Base-by-base conservation (phyloP, 1,284 basidiomycete genomes). In the Pterula multifida region DNA sequence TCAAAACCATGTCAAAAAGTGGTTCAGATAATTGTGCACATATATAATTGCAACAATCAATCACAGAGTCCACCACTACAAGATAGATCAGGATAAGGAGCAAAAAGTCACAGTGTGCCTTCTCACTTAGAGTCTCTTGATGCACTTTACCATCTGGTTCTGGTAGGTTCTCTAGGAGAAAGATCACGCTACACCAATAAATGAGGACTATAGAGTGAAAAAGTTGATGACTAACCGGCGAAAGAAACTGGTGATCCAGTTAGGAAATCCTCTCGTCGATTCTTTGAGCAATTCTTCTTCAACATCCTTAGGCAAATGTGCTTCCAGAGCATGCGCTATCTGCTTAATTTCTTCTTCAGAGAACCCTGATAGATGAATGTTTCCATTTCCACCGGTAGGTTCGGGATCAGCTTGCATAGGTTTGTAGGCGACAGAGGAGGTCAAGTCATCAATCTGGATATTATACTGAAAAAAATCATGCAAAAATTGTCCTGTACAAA, bases 191-290 rank as follows among this genome's bases (percentile, higher is more conserved):
- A 17, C 4, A 11, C 32, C 32, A 9, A 35, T 35, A 35, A 35
- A 35, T 35, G 11, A 35, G 32, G 11, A 35, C n/a, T n/a, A n/a
- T n/a, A n/a, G n/a, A n/a, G n/a, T n/a, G n/a, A 35, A 9, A 35
- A n/a, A 6, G 39, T 9, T 42, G 39, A 22, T 22, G 21, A 42
- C 39, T 42, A 6, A 42, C 39, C 87, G 72, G 2, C 81, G 79
- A 53, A 96, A 75, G 64, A 93, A 93, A 55, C 76, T 84, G 1
- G 86, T 73, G 1, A 92, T 75, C 92, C 92, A 97, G 54, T 89
- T 79, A 1, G 81, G 76, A 55, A 85, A 81, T 45, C 69, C 71
- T 3, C 73, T 70, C 3, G 81, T 80, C n/a, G 76, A 73, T 50
- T 81, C 75, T 68, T 76, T 47, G 49, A 32, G 36, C 19, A 24